Base-by-base conservation (phyloP, 164 flowering plant species). In the Taxillus chinensis region DNA sequence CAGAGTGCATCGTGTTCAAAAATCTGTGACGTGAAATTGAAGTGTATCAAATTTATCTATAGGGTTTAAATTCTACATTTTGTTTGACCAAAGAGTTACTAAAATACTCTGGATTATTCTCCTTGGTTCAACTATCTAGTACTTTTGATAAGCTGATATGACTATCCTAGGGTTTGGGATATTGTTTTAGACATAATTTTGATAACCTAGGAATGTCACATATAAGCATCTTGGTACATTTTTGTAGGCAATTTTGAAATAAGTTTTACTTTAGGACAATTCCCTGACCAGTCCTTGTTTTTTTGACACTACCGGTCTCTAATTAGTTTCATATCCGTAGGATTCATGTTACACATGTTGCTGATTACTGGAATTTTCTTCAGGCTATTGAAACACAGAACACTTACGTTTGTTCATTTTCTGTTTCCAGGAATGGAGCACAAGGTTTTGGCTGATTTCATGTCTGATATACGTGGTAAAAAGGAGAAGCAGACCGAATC, bases 381-480 rank as follows among this genome's bases (percentile, higher is more conserved):
- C 39, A 59, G 7, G 43, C 46, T 43, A 9, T 59, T 39, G 45
- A 40, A 57, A 57, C 45, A 14, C 42, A 40, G n/a, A 10, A 10
- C 11, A 2, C 41, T 57, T 27, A 40, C 10, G 7, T 14, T 57
- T 40, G 14, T 40, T 45, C 9, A 40, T n/a, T 43, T 8, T 4
- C 3, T 16, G 12, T 16, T 41, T 41, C 14, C n/a, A 40, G 16
- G 17, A 39, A 57, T 57, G 45, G 60, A 40, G 12, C 13, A 13
- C 10, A 57, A 4, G 60, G 27, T 57, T 16, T 57, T 57, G 52
- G 52, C 52, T 49, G 52, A 49, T 49, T 11, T 49, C 2, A 9
- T 49, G 45, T 43, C 40, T 57, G 61, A 8, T 45, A 50, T 14
- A 41, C 41, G 45, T 50, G 56, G 45, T 40, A 62, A 62, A 62